Evolutionary conservation across 768 basidiomycete genomes (phyloP).

Genomic region (Dictyophora rubrovolvata): DNA sequence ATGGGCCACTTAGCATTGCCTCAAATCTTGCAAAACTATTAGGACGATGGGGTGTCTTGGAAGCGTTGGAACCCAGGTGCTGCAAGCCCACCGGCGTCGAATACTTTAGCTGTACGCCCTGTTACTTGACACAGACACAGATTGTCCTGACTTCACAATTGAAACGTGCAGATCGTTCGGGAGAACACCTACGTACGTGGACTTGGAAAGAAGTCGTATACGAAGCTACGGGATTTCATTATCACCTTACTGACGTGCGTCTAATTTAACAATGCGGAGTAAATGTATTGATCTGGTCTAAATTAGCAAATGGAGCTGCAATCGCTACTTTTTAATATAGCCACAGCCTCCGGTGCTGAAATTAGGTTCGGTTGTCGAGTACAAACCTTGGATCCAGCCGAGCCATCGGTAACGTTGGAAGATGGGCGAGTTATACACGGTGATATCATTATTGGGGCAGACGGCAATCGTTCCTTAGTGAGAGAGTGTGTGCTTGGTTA

Average conservation of each 20-base stretch:
- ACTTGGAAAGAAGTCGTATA: conserved; percentile 39
- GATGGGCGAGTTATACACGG: conserved; percentile 34
- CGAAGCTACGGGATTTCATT: conserved; percentile 38
- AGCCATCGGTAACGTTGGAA: conserved; percentile 22
- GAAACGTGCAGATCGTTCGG: conserved; percentile 28
- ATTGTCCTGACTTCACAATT: not conserved
- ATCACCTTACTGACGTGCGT: conserved; percentile 39
- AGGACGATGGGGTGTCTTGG: conserved; percentile 44
- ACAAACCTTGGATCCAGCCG: conserved; percentile 15
- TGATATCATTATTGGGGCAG: conserved; percentile 52
- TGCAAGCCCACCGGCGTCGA: conserved; percentile 27
- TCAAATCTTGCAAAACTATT: conserved; percentile 51
- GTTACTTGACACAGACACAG: not conserved
- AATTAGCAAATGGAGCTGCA: conserved; percentile 44
- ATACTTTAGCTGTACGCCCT: conserved; percentile 21
- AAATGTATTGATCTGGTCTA: not conserved
- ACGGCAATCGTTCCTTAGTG: conserved; percentile 41
- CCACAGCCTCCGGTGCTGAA: conserved; percentile 36
- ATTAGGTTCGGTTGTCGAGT: conserved; percentile 32
- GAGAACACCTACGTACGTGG: conserved; percentile 34
- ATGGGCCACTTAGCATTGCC: conserved; percentile 23
- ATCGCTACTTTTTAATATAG: conserved; percentile 35
- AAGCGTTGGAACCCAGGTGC: conserved; percentile 29
- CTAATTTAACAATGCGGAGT: not conserved
- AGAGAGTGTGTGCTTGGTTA: conserved; percentile 24